These are phyloP conservation scores for Diaporthe sp. DNA, from an alignment of 2,329 filamentous ascomycete species.

Conservation along the genomic window DNA sequence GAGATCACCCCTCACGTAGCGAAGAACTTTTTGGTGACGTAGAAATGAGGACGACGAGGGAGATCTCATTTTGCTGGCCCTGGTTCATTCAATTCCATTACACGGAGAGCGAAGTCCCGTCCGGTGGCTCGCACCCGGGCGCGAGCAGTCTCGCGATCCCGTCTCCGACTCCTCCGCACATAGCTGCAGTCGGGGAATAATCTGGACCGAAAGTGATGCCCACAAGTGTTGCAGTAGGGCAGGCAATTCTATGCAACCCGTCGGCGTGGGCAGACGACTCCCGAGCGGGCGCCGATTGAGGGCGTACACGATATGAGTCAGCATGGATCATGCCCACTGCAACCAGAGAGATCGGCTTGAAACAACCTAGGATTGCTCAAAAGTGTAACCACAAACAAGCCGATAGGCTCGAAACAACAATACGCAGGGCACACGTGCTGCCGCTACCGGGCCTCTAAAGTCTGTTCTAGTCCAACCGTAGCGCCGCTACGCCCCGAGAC, in stretches of 20 bases:
- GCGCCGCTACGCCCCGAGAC: background rate
- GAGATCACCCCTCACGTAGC: too few species aligned
- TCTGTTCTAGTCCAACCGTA: background rate
- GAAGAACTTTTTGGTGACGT: too few species aligned
- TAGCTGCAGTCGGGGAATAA: too few species aligned
- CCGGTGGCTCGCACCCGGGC: background rate
- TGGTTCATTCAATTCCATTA: background rate
- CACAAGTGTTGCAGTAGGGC: too few species aligned
- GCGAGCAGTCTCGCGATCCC: background rate
- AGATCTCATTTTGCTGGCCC: too few species aligned
- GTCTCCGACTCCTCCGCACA: too few species aligned
- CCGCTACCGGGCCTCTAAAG: background rate
- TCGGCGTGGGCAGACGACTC: background rate
- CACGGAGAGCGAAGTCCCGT: background rate
- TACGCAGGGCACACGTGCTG: background rate
- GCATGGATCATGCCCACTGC: background rate
- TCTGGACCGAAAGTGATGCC: too few species aligned
- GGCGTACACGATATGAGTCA: background rate
- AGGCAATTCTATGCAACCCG: too few species aligned
- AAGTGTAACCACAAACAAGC: background rate
- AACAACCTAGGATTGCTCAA: background rate
- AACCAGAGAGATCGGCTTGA: background rate
- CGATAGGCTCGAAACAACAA: background rate
- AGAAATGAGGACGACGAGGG: too few species aligned
- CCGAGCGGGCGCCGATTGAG: background rate